Evolutionary conservation across 192 early-diverging fungal species (phyloP).

Genomic region (Geranomyces variabilis): DNA sequence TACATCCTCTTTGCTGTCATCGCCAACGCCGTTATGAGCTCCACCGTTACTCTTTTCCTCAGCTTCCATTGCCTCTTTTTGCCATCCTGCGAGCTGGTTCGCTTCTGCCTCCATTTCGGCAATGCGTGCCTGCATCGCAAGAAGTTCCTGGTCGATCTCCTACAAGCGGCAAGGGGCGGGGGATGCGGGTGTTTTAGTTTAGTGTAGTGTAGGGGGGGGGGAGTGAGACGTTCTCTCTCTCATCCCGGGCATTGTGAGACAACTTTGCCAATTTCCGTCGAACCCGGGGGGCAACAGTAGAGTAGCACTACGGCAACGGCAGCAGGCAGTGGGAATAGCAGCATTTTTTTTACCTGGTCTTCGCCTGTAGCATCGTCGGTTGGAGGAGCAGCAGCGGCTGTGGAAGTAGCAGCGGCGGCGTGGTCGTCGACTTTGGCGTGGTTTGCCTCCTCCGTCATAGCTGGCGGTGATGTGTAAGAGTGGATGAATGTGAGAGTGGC

Average conservation of each 20-base stretch:
- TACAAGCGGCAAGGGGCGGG: too few relatives aligned
- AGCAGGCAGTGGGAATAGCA: too few relatives aligned
- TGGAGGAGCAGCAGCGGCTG: too few relatives aligned
- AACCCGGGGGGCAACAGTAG: too few relatives aligned
- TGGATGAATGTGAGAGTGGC: too few relatives aligned
- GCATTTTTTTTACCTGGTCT: background rate
- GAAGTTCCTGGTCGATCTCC: constrained; percentile 61
- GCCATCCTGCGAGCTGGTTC: constrained; percentile 76
- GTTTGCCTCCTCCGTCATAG: background rate
- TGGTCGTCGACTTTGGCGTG: background rate
- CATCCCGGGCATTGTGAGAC: too few relatives aligned
- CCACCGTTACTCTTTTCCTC: too few relatives aligned
- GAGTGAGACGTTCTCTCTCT: too few relatives aligned
- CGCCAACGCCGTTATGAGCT: constrained; percentile 1
- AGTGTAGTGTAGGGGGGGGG: background rate
- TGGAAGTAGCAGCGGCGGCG: background rate
- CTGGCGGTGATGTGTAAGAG: too few relatives aligned
- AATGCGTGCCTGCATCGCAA: constrained; percentile 77
- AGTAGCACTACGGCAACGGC: too few relatives aligned
- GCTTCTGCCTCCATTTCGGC: constrained; percentile 85
- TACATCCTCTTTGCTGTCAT: constrained; percentile 65
- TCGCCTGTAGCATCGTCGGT: background rate
- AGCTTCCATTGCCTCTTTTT: constrained; percentile 55
- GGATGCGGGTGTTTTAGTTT: too few relatives aligned
- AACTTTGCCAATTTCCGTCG: too few relatives aligned